Base-by-base conservation (phyloP, 192 early-diverging fungal species). In the Piromyces finnis region DNA sequence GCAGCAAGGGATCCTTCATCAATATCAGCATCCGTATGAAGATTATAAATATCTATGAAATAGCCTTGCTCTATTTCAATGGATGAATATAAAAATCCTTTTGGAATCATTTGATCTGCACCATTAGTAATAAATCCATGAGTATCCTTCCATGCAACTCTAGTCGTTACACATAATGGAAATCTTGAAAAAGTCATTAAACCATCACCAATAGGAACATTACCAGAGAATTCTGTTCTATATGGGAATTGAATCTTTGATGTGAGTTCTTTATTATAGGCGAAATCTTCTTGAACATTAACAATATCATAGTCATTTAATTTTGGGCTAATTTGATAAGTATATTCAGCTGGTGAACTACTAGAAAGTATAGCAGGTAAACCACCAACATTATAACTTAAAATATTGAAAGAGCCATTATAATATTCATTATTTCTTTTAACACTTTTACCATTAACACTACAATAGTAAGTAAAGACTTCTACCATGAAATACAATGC, bases 81-180 rank as follows among this genome's bases (percentile, higher is more conserved):
- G 1, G 80, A 51, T 41, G 82, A 82, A 81, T 82, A 82, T 14
- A 68, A 82, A 81, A 27, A 82, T 14, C 82, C 82, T 35, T 82
- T 82, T 59, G 82, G 82, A 81, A 81, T 82, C 29, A 82, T 59
- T 39, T 81, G 82, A 35, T 82, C 82, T 5, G 82, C 30, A 30
- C 78, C 82, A 81, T 81, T 15, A 27, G 15, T 41, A 37, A 37
- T 37, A 37, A 37, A 37, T 12, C 36, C 36, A 77, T 83, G 16
- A 78, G 80, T 82, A n/a, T 30, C 29, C 22, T 29, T 77, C 82
- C 82, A 83, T 12, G 78, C 77, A 37, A 82, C 59, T n/a, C 82
- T 80, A 26, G 81, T 29, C 3, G 78, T 78, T 30, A n/a, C 29
- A 32, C 27, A 18, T 28, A 41, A 83, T 14, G 30, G 81, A 22